phyloP scores from a whole-genome alignment of 1,139 yeast genomes.

The Waltiozyma sp. region DNA sequence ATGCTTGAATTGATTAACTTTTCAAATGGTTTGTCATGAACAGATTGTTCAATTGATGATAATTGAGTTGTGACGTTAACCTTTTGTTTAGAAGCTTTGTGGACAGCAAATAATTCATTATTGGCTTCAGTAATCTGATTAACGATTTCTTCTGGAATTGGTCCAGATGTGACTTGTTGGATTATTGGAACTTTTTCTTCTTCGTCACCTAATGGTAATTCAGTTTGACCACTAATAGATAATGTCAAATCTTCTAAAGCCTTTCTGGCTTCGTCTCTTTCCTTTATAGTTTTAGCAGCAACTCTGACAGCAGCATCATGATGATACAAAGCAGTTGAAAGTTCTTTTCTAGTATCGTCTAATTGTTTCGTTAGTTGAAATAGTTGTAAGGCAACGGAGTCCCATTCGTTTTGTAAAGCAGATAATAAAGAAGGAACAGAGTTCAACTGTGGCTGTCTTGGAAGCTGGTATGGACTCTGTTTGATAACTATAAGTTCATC shows the following conservation, averaged over 20 bases:
- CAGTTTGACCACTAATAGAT: constrained; percentile 14
- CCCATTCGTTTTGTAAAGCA: constrained; percentile 83
- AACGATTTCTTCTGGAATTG: constrained; percentile 15
- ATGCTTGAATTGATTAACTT: constrained; percentile 2
- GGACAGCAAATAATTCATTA: constrained; percentile 29
- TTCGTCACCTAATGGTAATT: constrained; percentile 3
- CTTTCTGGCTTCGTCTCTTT: constrained; percentile 47
- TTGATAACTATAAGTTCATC: constrained; percentile 51
- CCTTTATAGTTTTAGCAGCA: constrained; percentile 61
- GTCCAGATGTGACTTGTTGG: constrained; percentile 1
- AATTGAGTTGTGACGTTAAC: constrained; percentile 18
- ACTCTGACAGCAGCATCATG: constrained; percentile 89
- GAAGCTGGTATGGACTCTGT: constrained; percentile 26
- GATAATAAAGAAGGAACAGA: constrained; percentile 74
- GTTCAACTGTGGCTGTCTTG: constrained; percentile 40
- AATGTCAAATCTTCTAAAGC: constrained; percentile 16
- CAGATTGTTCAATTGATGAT: constrained; percentile 1
- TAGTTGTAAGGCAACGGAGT: constrained; percentile 71
- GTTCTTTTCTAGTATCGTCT: constrained; percentile 53
- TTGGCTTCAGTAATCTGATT: constrained; percentile 26
- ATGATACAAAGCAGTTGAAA: constrained; percentile 68
- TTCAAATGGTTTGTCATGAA: constrained; percentile 11
- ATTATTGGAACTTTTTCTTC: constrained; percentile 1
- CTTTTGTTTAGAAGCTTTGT: constrained; percentile 31
- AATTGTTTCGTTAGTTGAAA: constrained; percentile 69